Percentiles rank a stretch among this genome's conserved stretches.
phyloP scores from a whole-genome alignment of 192 early-diverging fungal species.

The Physocladia obscura region DNA sequence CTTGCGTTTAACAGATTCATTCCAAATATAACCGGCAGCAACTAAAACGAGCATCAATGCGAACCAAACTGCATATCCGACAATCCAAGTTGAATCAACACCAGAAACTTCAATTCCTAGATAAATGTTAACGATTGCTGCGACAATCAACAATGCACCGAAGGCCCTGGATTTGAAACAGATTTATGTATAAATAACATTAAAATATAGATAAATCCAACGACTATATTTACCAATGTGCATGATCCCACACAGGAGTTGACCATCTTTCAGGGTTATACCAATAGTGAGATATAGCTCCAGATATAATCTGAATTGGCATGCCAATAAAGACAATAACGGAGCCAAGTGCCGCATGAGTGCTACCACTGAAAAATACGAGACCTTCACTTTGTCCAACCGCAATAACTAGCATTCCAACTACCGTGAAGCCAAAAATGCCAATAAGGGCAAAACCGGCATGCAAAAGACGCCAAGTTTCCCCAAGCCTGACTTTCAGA shows the following conservation, averaged over 20 bases:
- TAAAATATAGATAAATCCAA: too few species aligned
- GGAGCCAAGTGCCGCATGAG: slow-evolving; percentile 7
- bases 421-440: slow-evolving; percentile 6
- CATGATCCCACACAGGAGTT: slow-evolving; percentile 40
- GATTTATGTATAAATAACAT: too few species aligned
- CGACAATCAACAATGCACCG: background rate
- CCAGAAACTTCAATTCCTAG: background rate
- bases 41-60: background rate
- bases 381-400: slow-evolving; percentile 1
- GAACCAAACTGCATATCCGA: slow-evolving; percentile 1
- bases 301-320: slow-evolving; percentile 34
- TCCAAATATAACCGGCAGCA: slow-evolving; percentile 1
- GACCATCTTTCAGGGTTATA: slow-evolving; percentile 21
- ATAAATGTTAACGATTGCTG: background rate
- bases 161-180: too few species aligned
- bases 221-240: slow-evolving; percentile 47
- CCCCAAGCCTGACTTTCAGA: slow-evolving; percentile 38
- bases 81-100: background rate
- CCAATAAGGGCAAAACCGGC: slow-evolving; percentile 23
- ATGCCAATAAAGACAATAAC: background rate
- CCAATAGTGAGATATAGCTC: slow-evolving; percentile 23
- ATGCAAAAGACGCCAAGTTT: slow-evolving; percentile 37
- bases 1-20: background rate
- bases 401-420: slow-evolving; percentile 27
- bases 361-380: background rate